Evolutionary conservation across 2,329 filamentous ascomycete genomes (phyloP).

Genomic region (Hymenoscyphus salicellus): DNA sequence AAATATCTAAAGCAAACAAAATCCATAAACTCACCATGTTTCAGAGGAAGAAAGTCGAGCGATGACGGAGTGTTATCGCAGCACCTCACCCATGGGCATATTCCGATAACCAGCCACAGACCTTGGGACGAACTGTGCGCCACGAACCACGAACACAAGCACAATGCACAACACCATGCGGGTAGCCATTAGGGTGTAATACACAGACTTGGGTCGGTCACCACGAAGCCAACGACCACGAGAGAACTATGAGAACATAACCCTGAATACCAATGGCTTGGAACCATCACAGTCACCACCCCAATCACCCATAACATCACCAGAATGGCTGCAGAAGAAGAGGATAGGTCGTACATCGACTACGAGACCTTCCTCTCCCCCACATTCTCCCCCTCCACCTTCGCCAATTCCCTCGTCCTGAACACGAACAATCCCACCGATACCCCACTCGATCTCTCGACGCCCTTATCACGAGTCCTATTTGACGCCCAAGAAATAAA

Average conservation of each 20-base stretch:
- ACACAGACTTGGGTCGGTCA: background rate
- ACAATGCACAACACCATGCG: constrained; percentile 4
- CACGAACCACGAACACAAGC: too few species aligned
- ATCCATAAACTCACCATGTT: background rate
- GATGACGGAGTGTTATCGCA: constrained; percentile 4
- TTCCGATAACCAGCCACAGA: constrained; percentile 4
- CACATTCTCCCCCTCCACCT: constrained; percentile 73
- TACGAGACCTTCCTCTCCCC: constrained; percentile 87
- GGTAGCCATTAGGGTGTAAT: background rate
- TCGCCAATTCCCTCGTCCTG: constrained; percentile 86
- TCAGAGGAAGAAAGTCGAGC: background rate
- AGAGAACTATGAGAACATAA: background rate
- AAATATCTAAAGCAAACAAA: background rate
- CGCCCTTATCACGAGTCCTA: constrained; percentile 85
- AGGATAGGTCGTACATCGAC: constrained; percentile 85
- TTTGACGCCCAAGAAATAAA: constrained; percentile 98
- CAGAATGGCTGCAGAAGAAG: constrained; percentile 36
- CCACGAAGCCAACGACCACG: background rate
- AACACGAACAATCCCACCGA: constrained; percentile 91
- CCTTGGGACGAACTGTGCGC: background rate
- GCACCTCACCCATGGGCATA: background rate
- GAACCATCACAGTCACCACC: background rate
- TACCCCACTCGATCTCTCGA: constrained; percentile 86
- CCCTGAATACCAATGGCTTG: constrained; percentile 16
- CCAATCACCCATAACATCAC: constrained; percentile 12